Conservation (phyloP, 257 asterid genomes). For the Capsicum baccatum region DNA sequence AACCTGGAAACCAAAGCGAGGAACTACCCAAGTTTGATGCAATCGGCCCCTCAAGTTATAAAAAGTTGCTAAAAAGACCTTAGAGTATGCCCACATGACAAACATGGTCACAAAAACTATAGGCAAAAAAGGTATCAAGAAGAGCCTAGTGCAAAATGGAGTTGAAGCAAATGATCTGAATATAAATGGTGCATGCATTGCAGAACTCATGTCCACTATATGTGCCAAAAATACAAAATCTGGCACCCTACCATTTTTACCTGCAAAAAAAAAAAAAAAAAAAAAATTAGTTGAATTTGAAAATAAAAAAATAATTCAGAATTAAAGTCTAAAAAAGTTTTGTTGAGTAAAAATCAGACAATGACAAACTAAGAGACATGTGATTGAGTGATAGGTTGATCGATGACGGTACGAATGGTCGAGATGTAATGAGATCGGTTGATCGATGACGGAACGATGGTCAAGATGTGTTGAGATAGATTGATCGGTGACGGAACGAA, state of each 20-base stretch:
- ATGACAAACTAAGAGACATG: too few species aligned
- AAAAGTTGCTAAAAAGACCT: constrained; percentile 65
- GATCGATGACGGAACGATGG: too few species aligned
- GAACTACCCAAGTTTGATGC: constrained; percentile 93
- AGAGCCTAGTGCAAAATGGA: constrained; percentile 64
- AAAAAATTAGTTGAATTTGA: too few species aligned
- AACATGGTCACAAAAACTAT: constrained; percentile 55
- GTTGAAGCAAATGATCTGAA: constrained; percentile 57
- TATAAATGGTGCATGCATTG: constrained; percentile 72
- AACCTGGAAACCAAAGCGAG: constrained; percentile 98
- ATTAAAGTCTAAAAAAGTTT: too few species aligned
- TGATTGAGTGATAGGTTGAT: too few species aligned
- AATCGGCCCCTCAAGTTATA: constrained; percentile 71
- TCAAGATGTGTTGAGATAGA: too few species aligned
- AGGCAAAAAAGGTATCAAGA: constrained; percentile 61
- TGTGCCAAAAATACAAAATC: constrained; percentile 96
- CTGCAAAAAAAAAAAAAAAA: constrained; percentile 37
- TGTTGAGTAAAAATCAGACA: too few species aligned
- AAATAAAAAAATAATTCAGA: too few species aligned
- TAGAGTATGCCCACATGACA: constrained; percentile 89
- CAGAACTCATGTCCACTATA: constrained; percentile 76
- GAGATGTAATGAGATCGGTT: too few species aligned
- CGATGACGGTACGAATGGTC: too few species aligned
- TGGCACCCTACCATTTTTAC: constrained; percentile 66
- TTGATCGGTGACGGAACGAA: too few species aligned